phyloP scores from a whole-genome alignment of 2,329 filamentous ascomycete genomes.

The Fusarium penzigii region DNA sequence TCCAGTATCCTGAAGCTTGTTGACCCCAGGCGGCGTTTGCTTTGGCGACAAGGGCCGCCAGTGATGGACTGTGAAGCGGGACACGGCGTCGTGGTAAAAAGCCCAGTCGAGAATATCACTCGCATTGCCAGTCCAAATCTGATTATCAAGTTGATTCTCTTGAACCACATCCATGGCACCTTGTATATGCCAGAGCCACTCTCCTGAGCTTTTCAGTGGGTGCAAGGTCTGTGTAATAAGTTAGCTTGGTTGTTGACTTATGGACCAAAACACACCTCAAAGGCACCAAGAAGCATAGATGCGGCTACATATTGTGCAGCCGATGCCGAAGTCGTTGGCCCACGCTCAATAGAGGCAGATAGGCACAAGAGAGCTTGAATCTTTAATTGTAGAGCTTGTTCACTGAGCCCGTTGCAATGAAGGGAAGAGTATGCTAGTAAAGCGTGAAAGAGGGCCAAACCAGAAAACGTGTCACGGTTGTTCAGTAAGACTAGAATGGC shows the following conservation, averaged over 20 bases:
- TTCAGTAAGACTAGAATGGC: constrained; percentile 9
- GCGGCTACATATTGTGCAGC: constrained; percentile 22
- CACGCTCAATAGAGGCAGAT: not conserved
- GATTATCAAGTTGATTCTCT: constrained; percentile 2
- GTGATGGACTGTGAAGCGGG: constrained; percentile 20
- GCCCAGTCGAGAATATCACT: constrained; percentile 20
- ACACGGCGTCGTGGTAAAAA: constrained; percentile 20
- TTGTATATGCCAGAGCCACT: constrained; percentile 21
- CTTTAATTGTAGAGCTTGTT: constrained; percentile 15
- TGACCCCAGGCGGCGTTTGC: not conserved
- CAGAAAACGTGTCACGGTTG: not conserved
- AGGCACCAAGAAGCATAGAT: constrained; percentile 22
- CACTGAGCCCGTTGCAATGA: constrained; percentile 5
- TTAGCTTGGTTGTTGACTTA: not conserved
- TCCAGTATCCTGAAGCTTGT: not conserved
- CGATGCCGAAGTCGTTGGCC: not conserved
- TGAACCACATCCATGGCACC: constrained; percentile 21
- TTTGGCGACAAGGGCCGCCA: constrained; percentile 9
- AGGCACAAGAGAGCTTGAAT: constrained; percentile 14
- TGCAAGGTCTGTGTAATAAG: constrained; percentile 4
- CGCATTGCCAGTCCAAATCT: not conserved
- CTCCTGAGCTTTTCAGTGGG: constrained; percentile 18
- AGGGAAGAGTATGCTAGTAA: constrained; percentile 20
- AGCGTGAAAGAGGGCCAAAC: constrained; percentile 15
- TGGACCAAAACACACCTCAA: constrained; percentile 10